These are phyloP conservation scores for Rhodotorula sp. DNA, from an alignment of 1,284 basidiomycete genomes.

Conservation along the genomic window DNA sequence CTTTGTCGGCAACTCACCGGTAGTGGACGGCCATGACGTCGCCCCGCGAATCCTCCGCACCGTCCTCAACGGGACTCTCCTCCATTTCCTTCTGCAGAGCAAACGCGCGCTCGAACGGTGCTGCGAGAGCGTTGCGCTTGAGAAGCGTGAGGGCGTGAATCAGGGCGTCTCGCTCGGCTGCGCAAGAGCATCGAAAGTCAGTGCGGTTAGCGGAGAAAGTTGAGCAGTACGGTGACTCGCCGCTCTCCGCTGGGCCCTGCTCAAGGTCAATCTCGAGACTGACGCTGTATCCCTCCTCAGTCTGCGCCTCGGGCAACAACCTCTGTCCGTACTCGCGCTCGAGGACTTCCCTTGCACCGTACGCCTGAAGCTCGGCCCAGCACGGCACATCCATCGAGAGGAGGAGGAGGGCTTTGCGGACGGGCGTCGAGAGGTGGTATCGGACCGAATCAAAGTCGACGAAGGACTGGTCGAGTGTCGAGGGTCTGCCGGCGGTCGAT, in stretches of 20 bases:
- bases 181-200: not conserved
- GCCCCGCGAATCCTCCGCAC: constrained; percentile 57
- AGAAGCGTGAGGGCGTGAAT: constrained; percentile 79
- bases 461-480: constrained; percentile 87
- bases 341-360: constrained; percentile 80
- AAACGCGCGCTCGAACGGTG: constrained; percentile 91
- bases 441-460: constrained; percentile 97
- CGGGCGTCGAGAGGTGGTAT: constrained; percentile 85
- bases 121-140: constrained; percentile 91
- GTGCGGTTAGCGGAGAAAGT: too few species aligned
- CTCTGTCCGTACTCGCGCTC: constrained; percentile 78
- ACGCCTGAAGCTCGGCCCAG: constrained; percentile 85
- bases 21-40: constrained; percentile 93
- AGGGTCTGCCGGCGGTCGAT: constrained; percentile 60
- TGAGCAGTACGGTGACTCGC: constrained; percentile 57
- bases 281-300: constrained; percentile 84
- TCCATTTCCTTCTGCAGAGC: constrained; percentile 82
- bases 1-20: constrained; percentile 50
- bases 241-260: constrained; percentile 70
- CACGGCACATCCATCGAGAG: constrained; percentile 97
- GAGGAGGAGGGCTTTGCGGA: constrained; percentile 66
- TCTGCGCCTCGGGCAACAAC: constrained; percentile 50
- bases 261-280: constrained; percentile 85
- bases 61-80: constrained; percentile 56
- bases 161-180: constrained; percentile 75